Percentiles rank a stretch among this genome's conserved stretches.
phyloP scores from a whole-genome alignment of 2,329 filamentous ascomycete genomes.

The Stromatinia cepivora region DNA sequence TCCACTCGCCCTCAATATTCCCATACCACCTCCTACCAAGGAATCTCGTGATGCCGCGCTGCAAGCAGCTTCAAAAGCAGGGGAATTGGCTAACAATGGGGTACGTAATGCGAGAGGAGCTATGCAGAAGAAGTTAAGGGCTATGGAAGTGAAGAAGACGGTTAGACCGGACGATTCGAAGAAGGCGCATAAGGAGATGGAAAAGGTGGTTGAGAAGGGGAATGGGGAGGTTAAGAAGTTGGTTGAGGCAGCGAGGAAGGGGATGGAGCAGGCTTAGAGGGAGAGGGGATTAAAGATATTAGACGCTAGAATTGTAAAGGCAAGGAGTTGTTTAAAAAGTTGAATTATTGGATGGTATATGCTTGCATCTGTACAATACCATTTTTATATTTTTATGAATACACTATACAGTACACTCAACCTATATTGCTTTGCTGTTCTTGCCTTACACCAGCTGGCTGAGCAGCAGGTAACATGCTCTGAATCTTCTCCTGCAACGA shows the following conservation, averaged over 20 bases:
- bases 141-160: conserved; percentile 40
- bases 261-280: conserved; percentile 38
- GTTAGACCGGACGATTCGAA: conserved; percentile 44
- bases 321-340: conserved; percentile 2
- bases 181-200: conserved; percentile 44
- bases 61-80: conserved; percentile 38
- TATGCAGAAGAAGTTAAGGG: conserved; percentile 43
- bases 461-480: conserved; percentile 32
- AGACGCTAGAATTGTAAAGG: neutral
- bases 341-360: conserved; percentile 16
- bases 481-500: conserved; percentile 38
- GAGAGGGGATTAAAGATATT: neutral
- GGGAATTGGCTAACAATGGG: conserved; percentile 37
- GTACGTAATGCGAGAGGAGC: conserved; percentile 40
- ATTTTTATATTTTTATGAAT: conserved; percentile 17
- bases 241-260: conserved; percentile 43
- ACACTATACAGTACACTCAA: conserved; percentile 19
- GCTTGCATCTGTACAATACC: conserved; percentile 29
- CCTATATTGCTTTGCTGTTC: conserved; percentile 15
- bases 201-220: conserved; percentile 43
- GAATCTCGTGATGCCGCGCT: conserved; percentile 49
- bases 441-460: conserved; percentile 5
- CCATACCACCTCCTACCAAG: conserved; percentile 58
- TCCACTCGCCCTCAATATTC: conserved; percentile 53
- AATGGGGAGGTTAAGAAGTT: conserved; percentile 41